Conservation (phyloP, 805 yeast genomes). For the Cyberlindnera japonica region DNA sequence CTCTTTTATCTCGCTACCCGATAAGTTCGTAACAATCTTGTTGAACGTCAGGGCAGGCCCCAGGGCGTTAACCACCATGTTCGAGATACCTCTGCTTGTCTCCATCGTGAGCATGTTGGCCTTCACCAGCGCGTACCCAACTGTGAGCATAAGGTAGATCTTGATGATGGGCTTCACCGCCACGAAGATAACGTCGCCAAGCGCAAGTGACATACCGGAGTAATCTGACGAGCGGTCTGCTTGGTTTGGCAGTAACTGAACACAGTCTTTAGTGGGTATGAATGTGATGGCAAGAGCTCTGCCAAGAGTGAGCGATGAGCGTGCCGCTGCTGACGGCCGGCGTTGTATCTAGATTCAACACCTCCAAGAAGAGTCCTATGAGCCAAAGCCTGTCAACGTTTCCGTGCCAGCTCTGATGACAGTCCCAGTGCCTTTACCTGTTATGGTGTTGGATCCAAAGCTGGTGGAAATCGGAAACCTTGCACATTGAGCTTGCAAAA, state of each 20-base stretch:
- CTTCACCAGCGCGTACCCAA: slow-evolving; percentile 21
- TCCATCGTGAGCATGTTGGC: slow-evolving; percentile 42
- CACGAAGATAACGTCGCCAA: slow-evolving; percentile 23
- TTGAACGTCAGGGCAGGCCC: slow-evolving; percentile 53
- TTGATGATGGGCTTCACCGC: slow-evolving; percentile 27
- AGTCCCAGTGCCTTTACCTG: too few relatives aligned
- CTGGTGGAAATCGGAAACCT: too few relatives aligned
- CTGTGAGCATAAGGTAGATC: slow-evolving; percentile 23
- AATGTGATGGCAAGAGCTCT: background rate
- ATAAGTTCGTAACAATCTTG: slow-evolving; percentile 48
- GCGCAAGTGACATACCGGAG: background rate
- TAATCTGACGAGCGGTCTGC: background rate
- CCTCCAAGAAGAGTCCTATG: too few relatives aligned
- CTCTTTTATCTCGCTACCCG: slow-evolving; percentile 48
- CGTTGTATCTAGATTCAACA: too few relatives aligned
- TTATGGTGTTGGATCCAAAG: too few relatives aligned
- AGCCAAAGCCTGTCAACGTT: too few relatives aligned
- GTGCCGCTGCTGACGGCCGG: too few relatives aligned
- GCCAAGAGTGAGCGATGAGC: too few relatives aligned
- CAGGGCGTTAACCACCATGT: slow-evolving; percentile 48
- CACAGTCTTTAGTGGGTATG: too few relatives aligned
- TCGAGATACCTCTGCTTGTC: slow-evolving; percentile 49
- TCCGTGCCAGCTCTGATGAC: too few relatives aligned
- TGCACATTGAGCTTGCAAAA: too few relatives aligned
- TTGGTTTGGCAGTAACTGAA: too few relatives aligned